Base-by-base conservation (phyloP, 305 asterid species). In the Ruellia speciosa region DNA sequence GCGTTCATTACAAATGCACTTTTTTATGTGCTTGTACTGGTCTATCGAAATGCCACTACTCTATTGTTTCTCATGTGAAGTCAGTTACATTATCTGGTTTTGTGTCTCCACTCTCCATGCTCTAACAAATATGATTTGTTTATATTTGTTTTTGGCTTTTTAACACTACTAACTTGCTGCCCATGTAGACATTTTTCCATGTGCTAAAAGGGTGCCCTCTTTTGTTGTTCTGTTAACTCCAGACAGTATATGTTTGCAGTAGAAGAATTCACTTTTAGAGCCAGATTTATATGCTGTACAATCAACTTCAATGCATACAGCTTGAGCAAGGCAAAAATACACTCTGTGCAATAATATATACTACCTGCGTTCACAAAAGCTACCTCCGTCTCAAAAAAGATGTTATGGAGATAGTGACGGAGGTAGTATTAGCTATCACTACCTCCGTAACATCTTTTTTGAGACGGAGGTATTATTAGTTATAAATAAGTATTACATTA, bases 221-320 rank as follows among this genome's bases (percentile, higher is more conserved):
- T 24, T 24, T 24, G 31, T 24, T 24, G 31, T 24, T 24, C 31
- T 24, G 47, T 63, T 16, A 12, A 35, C 51, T 14, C 17, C n/a
- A 7, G 9, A 18, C 4, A 52, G 41, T 37, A 54, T 19, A 4
- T 45, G 3, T 24, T 59, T 31, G 10, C 14, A 37, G 24, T 47
- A 12, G 45, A 35, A n/a, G 33, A 56, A 62, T 35, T 48, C 56
- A 58, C 19, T 18, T 51, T 35, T 1, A 24, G 31, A 11, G 68
- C 45, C 19, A 51, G 9, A 10, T 7, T 37, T 24, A 24, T 24
- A 24, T 24, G 31, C 4, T 24, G 31, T 24, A 24, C 3, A 24
- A 24, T 24, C n/a, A n/a, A n/a, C n/a, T n/a, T 24, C 4, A 24
- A 24, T 24, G 31, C 31, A 24, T 24, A n/a, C n/a, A n/a, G n/a